A percentile compares a stretch with the other conserved stretches of the same genome.
Conservation (phyloP, 768 basidiomycete species). For the Dacryopinax spathularia region DNA sequence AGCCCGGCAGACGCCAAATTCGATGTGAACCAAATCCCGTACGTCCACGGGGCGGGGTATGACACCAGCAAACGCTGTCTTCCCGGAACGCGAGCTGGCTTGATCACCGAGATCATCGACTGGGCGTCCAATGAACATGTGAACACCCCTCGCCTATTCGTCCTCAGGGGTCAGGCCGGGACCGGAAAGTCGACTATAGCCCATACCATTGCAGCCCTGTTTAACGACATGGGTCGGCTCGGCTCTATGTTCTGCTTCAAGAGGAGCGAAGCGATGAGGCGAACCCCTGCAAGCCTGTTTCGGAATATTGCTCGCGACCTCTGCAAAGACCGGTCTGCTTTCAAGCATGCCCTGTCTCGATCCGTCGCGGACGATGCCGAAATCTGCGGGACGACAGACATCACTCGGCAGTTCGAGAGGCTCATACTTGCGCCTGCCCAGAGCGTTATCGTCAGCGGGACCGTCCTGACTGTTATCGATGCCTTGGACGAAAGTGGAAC, state of each 20-base stretch:
- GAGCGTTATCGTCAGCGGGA: not conserved
- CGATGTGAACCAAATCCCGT: not conserved
- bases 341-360: not conserved
- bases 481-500: not conserved
- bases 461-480: not conserved
- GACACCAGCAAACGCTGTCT: constrained; percentile 8
- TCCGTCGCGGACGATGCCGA: not conserved
- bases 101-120: not conserved
- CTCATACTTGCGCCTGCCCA: not conserved
- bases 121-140: constrained; percentile 2
- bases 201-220: constrained; percentile 3
- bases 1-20: not conserved
- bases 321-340: not conserved
- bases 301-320: constrained; percentile 10
- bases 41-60: not conserved
- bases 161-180: constrained; percentile 10
- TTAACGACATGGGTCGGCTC: not conserved
- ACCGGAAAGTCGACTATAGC: constrained; percentile 14
- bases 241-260: constrained; percentile 12
- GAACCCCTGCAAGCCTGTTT: constrained; percentile 1
- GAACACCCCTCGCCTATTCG: not conserved
- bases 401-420: not conserved
- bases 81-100: constrained; percentile 1
- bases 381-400: not conserved
- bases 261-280: not conserved